Base-by-base conservation (phyloP, 2,329 filamentous ascomycete genomes). In the Teratosphaeria nubilosa region DNA sequence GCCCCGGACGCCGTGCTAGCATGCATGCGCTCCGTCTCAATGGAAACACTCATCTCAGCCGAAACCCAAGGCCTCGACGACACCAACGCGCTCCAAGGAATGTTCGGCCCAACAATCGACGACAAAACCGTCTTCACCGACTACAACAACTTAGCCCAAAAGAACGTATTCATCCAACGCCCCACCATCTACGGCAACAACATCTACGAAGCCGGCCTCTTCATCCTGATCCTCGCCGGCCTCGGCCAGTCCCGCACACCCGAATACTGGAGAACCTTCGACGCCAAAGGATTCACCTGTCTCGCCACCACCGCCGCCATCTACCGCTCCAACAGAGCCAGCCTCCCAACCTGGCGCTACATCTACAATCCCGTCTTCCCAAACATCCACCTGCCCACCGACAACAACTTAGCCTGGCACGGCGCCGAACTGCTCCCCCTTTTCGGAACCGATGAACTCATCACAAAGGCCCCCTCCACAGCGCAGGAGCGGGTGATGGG, bases 121-220 rank as follows among this genome's bases (percentile, higher is more conserved):
- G 60, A 64, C 27, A 55, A 59, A n/a, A 58, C 55, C 6, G 60
- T 66, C 53, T 65, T 66, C 53, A 52, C 57, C 1, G 60, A 66
- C 30, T 65, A 64, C 51, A 41, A 58, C 9, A 14, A 25, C 3
- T 60, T 56, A 2, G 57, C 61, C 2, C 52, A 34, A 5, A 34
- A 48, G 4, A 63, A 62, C 4, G 37, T 57, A n/a, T 78, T 77
- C 61, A 70, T 70, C 25, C 72, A 66, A n/a, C 59, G 63, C 45
- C 77, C 78, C 0, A 68, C 76, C 0, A 60, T 80, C 0, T 63
- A 74, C 3, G 77, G 75, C 14, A 75, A 74, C 61, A 78, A 74
- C 56, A 57, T 78, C 61, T 73, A 79, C 57, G 78, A 81, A 63
- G 73, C 75, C 2, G 76, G 76, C 0, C 25, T 56, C 14, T 78